These are phyloP conservation scores for Senna siamea DNA, from an alignment of 306 rosid genomes.

Conservation along the genomic window DNA sequence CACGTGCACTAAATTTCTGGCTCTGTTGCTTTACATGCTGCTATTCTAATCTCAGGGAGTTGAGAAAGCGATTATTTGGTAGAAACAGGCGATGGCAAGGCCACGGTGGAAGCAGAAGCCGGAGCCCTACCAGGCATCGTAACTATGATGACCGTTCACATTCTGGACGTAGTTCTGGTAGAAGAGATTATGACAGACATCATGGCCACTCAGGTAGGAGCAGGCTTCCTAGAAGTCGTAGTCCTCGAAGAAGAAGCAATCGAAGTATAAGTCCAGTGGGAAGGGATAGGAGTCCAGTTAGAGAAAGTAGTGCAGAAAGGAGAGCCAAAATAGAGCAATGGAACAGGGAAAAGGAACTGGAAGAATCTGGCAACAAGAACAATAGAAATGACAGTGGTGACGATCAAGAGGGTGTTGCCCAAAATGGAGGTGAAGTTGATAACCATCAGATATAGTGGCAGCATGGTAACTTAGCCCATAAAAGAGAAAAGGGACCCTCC, in stretches of 20 bases:
- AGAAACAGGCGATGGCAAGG: constrained; percentile 75
- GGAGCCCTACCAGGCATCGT: constrained; percentile 82
- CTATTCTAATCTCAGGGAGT: constrained; percentile 63
- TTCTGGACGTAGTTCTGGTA: constrained; percentile 63
- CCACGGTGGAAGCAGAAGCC: constrained; percentile 78
- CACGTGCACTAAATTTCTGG: not conserved
- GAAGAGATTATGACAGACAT: constrained; percentile 82
- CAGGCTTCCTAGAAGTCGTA: constrained; percentile 89
- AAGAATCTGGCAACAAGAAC: constrained; percentile 49
- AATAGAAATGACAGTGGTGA: constrained; percentile 45
- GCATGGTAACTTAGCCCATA: constrained; percentile 34
- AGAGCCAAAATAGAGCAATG: constrained; percentile 96
- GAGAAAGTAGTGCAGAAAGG: constrained; percentile 94
- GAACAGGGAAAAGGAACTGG: constrained; percentile 84
- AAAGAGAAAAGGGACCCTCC: constrained; percentile 1
- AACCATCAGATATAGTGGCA: constrained; percentile 53
- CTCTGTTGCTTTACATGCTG: not conserved
- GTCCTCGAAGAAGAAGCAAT: constrained; percentile 81
- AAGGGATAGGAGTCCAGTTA: constrained; percentile 69
- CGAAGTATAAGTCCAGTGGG: constrained; percentile 87
- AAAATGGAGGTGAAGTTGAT: constrained; percentile 56
- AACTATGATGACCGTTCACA: constrained; percentile 74
- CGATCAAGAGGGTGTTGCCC: constrained; percentile 46
- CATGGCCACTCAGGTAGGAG: constrained; percentile 65
- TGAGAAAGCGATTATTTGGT: constrained; percentile 85